Evolutionary conservation across 2,329 filamentous ascomycete genomes (phyloP), one percentile per base, ranked within the genome.

Genomic region (Botryosphaeria dothidea): DNA sequence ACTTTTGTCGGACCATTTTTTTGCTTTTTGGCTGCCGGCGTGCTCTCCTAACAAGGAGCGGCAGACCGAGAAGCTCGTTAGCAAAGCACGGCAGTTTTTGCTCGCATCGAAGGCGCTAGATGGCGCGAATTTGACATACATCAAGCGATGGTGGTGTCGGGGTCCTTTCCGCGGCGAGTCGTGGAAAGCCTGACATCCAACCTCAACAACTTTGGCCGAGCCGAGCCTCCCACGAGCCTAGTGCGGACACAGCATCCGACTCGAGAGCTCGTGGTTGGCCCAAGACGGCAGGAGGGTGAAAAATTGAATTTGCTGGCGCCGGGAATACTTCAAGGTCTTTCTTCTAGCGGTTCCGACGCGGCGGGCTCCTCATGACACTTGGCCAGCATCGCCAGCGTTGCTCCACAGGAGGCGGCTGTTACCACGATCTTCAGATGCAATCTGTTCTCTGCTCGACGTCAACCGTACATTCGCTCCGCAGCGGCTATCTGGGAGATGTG

Each of bases 351-450:
- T 25, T 19, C 58, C 58, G 58, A 4, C 58, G 45, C 58, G 46
- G 21, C 45, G 58, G 58, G n/a, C 5, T 62, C 29, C 29, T 51
- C 29, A 38, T 41, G 58, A 43, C 29, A 4, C 19, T n/a, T 23
- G 43, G 6, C 19, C 56, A n/a, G 56, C 38, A 34, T 29, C 27
- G n/a, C 41, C 8, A 25, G 25, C 17, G 27, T 15, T 38, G 29
- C 58, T 51, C 58, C 43, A 62, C 45, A 62, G 43, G 29, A 38
- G 4, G 56, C 56, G 56, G 56, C 56, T 29, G 41, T 34, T 45
- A 25, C 58, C 58, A 51, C 58, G 46, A 62, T 62, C 58, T 51
- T 62, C 58, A 62, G 43, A 62, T 49, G 58, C 58, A 62, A 51
- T 49, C 41, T 60, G 56, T 60, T 41, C 56, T 60, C 41, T 60